Percentiles rank a stretch among this genome's conserved stretches.
These are phyloP conservation scores for Rhizomucor pusillus DNA, from an alignment of 371 early-diverging fungal species.

Conservation along the genomic window DNA sequence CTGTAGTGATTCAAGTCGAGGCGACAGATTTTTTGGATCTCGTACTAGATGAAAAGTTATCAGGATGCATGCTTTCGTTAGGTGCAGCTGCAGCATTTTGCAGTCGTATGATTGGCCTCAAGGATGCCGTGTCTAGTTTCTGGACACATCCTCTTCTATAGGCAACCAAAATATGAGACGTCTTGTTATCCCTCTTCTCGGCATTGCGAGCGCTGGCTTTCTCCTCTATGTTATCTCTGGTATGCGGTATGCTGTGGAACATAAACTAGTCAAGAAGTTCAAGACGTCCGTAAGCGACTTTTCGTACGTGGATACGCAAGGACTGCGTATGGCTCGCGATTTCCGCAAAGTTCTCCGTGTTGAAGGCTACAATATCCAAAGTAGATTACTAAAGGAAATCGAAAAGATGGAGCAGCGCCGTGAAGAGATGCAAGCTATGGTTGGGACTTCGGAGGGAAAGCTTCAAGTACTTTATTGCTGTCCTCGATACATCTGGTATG, in stretches of 20 bases:
- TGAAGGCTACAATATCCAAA: constrained; percentile 85
- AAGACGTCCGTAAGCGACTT: constrained; percentile 63
- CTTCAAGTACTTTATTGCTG: constrained; percentile 61
- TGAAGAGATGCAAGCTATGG: constrained; percentile 54
- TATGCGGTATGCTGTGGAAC: constrained; percentile 77
- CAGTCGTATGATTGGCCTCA: constrained; percentile 47
- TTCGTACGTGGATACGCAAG: constrained; percentile 66
- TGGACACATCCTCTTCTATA: constrained; percentile 33
- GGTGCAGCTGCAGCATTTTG: constrained; percentile 45
- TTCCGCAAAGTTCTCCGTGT: constrained; percentile 74
- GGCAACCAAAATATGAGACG: constrained; percentile 38
- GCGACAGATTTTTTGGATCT: constrained; percentile 66
- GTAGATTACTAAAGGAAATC: constrained; percentile 75
- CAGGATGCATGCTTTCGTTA: constrained; percentile 37
- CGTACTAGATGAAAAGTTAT: constrained; percentile 55
- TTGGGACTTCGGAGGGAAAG: constrained; percentile 62
- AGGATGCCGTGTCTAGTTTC: constrained; percentile 39
- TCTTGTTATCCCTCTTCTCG: constrained; percentile 35
- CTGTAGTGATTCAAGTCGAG: constrained; percentile 58
- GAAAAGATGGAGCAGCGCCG: constrained; percentile 71
- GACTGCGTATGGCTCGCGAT: constrained; percentile 70
- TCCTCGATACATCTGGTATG: constrained; percentile 44
- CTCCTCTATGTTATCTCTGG: constrained; percentile 80
- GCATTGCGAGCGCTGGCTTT: constrained; percentile 67
- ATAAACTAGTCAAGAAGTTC: constrained; percentile 77